Conservation (phyloP, 768 basidiomycete genomes). For the Strobilomyces echinocephalus region DNA sequence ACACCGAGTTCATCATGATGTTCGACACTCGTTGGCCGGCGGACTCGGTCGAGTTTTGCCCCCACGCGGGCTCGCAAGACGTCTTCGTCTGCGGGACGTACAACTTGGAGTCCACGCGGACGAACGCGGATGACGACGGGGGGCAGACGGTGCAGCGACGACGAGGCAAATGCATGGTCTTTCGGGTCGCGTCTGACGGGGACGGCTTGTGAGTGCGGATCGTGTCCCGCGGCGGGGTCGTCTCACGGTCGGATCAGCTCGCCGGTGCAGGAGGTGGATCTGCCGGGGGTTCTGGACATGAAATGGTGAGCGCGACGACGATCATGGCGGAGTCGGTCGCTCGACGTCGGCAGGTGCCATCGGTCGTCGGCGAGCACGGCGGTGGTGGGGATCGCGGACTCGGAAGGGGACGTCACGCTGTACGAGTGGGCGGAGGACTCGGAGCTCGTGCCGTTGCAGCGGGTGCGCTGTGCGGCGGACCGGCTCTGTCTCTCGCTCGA, state of each 20-base stretch:
- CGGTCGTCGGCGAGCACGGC: conserved; percentile 38
- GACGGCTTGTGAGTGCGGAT: conserved; percentile 33
- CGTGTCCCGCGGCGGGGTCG: neutral
- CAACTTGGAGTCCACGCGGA: conserved; percentile 50
- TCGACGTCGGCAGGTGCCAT: conserved; percentile 51
- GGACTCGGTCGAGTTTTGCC: conserved; percentile 90
- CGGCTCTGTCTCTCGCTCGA: conserved; percentile 84
- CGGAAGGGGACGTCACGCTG: conserved; percentile 73
- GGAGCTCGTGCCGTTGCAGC: conserved; percentile 36
- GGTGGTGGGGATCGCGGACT: conserved; percentile 72
- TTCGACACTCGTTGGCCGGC: conserved; percentile 79
- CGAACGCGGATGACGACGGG: neutral
- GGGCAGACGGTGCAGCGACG: conserved; percentile 36
- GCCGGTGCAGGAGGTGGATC: conserved; percentile 61
- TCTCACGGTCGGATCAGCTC: conserved; percentile 32
- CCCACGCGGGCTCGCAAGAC: conserved; percentile 50
- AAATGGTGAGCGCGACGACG: conserved; percentile 64
- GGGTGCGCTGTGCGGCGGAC: conserved; percentile 42
- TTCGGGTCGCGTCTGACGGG: conserved; percentile 38
- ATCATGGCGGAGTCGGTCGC: neutral
- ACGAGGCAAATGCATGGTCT: conserved; percentile 71
- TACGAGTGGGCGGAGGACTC: conserved; percentile 50
- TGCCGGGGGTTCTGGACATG: conserved; percentile 86
- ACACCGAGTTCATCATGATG: neutral
- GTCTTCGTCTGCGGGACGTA: conserved; percentile 92